phyloP scores from a whole-genome alignment of 495 filamentous ascomycete species.

The Penicillium pancosmium region DNA sequence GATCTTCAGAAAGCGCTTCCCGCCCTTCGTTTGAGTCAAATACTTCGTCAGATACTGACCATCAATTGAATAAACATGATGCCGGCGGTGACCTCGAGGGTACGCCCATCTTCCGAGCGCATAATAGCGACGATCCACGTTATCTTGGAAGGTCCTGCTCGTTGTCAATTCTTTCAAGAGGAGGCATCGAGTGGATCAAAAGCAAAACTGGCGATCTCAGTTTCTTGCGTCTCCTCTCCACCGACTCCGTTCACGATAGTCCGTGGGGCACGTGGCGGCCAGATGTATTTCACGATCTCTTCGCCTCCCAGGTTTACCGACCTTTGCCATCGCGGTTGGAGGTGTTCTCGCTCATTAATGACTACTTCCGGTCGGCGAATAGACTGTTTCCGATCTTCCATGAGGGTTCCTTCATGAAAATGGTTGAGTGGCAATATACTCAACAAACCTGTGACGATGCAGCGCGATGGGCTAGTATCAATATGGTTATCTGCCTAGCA shows the following conservation, averaged over 20 bases:
- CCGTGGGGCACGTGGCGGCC: slow-evolving; percentile 91
- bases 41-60: no score
- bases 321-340: slow-evolving; percentile 78
- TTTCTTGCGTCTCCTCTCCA: slow-evolving; percentile 82
- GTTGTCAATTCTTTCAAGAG: slow-evolving; percentile 91
- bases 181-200: slow-evolving; percentile 97
- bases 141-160: slow-evolving; percentile 93
- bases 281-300: slow-evolving; percentile 88
- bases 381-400: slow-evolving; percentile 96
- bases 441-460: slow-evolving; percentile 87
- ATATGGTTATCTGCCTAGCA: slow-evolving; percentile 86
- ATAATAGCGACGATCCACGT: slow-evolving; percentile 83
- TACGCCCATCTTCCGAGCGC: slow-evolving; percentile 57
- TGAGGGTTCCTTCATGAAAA: slow-evolving; percentile 91
- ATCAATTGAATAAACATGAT: slow-evolving; percentile 20
- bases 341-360: slow-evolving; percentile 76
- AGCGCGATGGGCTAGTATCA: slow-evolving; percentile 96
- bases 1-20: slow-evolving; percentile 12
- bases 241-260: slow-evolving; percentile 70
- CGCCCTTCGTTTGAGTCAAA: not conserved
- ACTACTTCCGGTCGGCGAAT: slow-evolving; percentile 96
- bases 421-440: slow-evolving; percentile 93
- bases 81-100: slow-evolving; percentile 48
- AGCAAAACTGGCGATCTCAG: slow-evolving; percentile 87
- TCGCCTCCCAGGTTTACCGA: slow-evolving; percentile 76